These are phyloP conservation scores for Colletotrichum karsti DNA, from an alignment of 2,329 filamentous ascomycete genomes.

Conservation along the genomic window DNA sequence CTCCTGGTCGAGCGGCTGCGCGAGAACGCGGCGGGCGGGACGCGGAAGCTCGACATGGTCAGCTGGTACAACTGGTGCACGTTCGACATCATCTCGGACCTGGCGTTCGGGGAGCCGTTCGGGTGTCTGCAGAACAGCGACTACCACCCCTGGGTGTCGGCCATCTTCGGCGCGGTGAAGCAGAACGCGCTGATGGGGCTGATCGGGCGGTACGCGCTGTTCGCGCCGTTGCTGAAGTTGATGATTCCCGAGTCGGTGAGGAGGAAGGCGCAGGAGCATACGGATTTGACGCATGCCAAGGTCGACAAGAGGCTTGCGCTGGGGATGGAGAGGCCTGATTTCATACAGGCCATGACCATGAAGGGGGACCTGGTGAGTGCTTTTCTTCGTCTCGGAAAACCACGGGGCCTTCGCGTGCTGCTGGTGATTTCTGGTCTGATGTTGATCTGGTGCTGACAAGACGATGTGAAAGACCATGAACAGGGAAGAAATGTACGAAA, in stretches of 20 bases:
- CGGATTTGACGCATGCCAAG: not conserved
- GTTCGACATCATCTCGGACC: not conserved
- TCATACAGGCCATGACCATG: not conserved
- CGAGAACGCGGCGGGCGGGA: constrained; percentile 28
- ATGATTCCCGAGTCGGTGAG: not conserved
- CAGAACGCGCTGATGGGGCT: not conserved
- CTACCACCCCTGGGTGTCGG: not conserved
- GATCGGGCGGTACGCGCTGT: not conserved
- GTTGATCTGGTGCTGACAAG: not conserved
- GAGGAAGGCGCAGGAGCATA: not conserved
- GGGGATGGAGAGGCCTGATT: not conserved
- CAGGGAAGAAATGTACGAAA: constrained; percentile 20
- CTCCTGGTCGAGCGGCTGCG: constrained; percentile 45
- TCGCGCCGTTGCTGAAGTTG: not conserved
- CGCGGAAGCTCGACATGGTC: not conserved
- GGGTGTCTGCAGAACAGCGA: not conserved
- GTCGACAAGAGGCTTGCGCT: not conserved
- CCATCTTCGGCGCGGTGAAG: not conserved
- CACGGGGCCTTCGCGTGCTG: not conserved
- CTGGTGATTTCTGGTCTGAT: too few species aligned
- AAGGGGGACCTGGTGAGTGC: not conserved
- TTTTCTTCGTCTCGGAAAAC: not conserved
- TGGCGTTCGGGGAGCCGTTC: not conserved
- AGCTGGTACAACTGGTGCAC: not conserved
- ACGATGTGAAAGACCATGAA: not conserved